Percentiles rank a stretch among this genome's conserved stretches.
These are phyloP conservation scores for Phytophthora sp. DNA, from an alignment of 352 stramenopile species.

Conservation along the genomic window DNA sequence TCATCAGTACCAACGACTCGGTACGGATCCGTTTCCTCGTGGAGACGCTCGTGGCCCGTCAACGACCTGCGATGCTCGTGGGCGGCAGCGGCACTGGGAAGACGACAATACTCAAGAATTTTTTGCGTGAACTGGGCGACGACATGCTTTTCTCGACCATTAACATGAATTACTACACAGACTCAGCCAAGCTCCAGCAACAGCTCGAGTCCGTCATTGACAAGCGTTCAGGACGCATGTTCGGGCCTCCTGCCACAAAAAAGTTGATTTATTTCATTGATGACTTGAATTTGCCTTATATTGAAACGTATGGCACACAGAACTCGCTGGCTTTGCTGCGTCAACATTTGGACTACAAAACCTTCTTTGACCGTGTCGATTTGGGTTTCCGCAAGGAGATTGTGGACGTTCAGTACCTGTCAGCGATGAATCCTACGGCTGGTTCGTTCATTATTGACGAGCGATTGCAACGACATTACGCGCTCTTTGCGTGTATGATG, in stretches of 20 bases:
- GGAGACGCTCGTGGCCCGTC: slow-evolving; percentile 93
- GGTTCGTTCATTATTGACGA: slow-evolving; percentile 98
- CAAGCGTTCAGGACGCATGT: slow-evolving; percentile 95
- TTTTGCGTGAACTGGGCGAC: slow-evolving; percentile 90
- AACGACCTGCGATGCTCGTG: slow-evolving; percentile 96
- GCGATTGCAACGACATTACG: slow-evolving; percentile 95
- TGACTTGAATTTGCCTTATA: slow-evolving; percentile 96
- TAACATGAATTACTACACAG: slow-evolving; percentile 98
- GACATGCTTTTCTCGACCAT: slow-evolving; percentile 97
- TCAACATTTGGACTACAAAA: slow-evolving; percentile 97
- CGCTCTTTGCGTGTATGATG: slow-evolving; percentile 96
- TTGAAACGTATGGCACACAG: slow-evolving; percentile 97
- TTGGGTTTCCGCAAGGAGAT: slow-evolving; percentile 97
- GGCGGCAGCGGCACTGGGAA: slow-evolving; percentile 97
- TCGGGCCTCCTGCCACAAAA: slow-evolving; percentile 95
- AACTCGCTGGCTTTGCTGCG: slow-evolving; percentile 95
- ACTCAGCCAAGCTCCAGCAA: slow-evolving; percentile 94
- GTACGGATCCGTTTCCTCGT: slow-evolving; percentile 95
- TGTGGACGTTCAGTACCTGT: slow-evolving; percentile 96
- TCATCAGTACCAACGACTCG: slow-evolving; percentile 96
- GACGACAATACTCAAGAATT: slow-evolving; percentile 97
- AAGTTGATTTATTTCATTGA: slow-evolving; percentile 98
- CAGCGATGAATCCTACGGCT: slow-evolving; percentile 97
- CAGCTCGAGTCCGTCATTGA: slow-evolving; percentile 97
- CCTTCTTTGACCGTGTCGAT: slow-evolving; percentile 95